These are phyloP conservation scores for Trichophyton schoenleinii DNA, from an alignment of 2,329 filamentous ascomycete species.

Conservation along the genomic window DNA sequence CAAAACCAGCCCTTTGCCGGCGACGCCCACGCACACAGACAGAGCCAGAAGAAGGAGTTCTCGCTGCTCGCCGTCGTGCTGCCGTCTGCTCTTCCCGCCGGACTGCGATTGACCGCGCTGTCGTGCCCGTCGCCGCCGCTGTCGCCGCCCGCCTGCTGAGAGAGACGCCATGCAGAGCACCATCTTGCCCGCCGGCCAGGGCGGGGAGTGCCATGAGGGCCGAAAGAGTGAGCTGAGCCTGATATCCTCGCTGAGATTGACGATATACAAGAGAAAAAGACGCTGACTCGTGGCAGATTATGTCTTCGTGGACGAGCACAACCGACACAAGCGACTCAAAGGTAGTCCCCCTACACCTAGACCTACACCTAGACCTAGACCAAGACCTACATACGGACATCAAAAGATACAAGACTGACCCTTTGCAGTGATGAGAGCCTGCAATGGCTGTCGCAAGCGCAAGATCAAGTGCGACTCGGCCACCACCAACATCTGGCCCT, in stretches of 20 bases:
- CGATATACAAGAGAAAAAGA: not conserved
- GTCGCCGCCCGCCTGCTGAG: no score
- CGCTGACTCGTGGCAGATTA: constrained; percentile 51
- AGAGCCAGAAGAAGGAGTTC: no score
- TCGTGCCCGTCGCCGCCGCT: no score
- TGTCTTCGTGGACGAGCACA: constrained; percentile 98
- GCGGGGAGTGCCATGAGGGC: constrained; percentile 54
- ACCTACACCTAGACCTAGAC: not conserved
- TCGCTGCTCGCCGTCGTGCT: no score
- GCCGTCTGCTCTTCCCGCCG: no score
- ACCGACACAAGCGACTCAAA: constrained; percentile 92
- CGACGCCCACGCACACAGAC: no score
- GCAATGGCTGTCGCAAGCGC: constrained; percentile 82
- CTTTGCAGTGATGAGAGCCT: constrained; percentile 80
- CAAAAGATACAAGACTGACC: constrained; percentile 3
- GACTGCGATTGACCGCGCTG: no score
- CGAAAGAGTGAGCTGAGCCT: constrained; percentile 56
- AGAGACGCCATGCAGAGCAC: not conserved
- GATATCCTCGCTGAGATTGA: not conserved
- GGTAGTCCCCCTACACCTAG: constrained; percentile 41
- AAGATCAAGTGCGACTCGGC: constrained; percentile 98
- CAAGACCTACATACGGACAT: no score
- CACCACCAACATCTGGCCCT: constrained; percentile 95
- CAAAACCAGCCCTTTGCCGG: no score
- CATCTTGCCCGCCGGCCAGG: not conserved